Conservation (phyloP, 345 rosid species). For the Rhodamnia rubescens region DNA sequence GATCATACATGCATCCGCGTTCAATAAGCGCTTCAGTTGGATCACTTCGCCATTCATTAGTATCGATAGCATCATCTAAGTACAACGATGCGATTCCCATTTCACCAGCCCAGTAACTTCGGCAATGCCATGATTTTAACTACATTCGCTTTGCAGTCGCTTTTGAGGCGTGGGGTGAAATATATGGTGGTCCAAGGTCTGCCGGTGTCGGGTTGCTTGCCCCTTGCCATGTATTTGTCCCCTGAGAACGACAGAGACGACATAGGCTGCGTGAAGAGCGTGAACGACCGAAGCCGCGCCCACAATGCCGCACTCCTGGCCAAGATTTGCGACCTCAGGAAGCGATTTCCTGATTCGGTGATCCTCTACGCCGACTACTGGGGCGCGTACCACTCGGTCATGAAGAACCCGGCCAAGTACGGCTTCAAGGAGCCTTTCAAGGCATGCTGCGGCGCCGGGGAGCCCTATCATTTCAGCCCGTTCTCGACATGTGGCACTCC, state of each 20-base stretch:
- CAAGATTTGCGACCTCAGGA: slow-evolving; percentile 35
- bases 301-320: slow-evolving; percentile 47
- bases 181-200: slow-evolving; percentile 70
- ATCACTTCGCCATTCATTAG: neutral
- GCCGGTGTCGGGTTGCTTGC: slow-evolving; percentile 70
- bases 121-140: neutral
- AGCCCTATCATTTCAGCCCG: slow-evolving; percentile 51
- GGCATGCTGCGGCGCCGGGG: slow-evolving; percentile 74
- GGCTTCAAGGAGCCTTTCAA: slow-evolving; percentile 66
- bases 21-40: neutral
- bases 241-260: slow-evolving; percentile 50
- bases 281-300: slow-evolving; percentile 35
- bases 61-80: neutral
- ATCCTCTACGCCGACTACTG: slow-evolving; percentile 72
- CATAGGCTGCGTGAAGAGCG: slow-evolving; percentile 68
- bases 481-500: slow-evolving; percentile 52
- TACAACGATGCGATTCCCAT: neutral
- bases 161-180: slow-evolving; percentile 66
- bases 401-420: slow-evolving; percentile 26
- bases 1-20: neutral
- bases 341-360: slow-evolving; percentile 39
- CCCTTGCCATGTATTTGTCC: slow-evolving; percentile 53
- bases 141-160: slow-evolving; percentile 22
- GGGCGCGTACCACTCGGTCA: slow-evolving; percentile 52
- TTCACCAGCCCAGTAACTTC: neutral